Percentiles rank a stretch among this genome's conserved stretches.
phyloP scores from a whole-genome alignment of 371 early-diverging fungal genomes.

The Mucor piriformis region DNA sequence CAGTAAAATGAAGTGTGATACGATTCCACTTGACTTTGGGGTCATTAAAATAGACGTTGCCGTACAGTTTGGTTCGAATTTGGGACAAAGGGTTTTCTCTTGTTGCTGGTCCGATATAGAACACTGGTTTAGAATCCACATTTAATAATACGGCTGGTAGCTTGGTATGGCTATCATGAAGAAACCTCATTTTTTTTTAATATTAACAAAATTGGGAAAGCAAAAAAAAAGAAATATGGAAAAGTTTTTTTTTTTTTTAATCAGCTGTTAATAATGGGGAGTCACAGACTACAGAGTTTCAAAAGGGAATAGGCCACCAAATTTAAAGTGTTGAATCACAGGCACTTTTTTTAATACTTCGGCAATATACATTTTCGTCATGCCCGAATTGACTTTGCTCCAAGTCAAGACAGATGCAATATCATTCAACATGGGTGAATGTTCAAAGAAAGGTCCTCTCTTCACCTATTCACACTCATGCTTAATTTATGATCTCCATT shows the following conservation, averaged over 20 bases:
- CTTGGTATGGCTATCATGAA: constrained; percentile 5
- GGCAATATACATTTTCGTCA: constrained; percentile 96
- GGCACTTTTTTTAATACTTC: constrained; percentile 96
- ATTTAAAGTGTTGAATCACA: constrained; percentile 97
- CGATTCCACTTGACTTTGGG: constrained; percentile 47
- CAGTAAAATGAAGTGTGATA: constrained; percentile 41
- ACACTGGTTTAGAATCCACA: constrained; percentile 31
- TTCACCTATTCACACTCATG: constrained; percentile 49
- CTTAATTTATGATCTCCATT: background rate
- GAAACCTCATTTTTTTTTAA: constrained; percentile 3
- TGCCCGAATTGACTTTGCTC: constrained; percentile 92
- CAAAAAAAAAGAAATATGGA: background rate
- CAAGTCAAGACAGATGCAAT: constrained; percentile 87
- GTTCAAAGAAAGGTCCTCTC: constrained; percentile 72
- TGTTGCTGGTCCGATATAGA: constrained; percentile 45
- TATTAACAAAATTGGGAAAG: background rate
- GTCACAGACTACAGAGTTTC: constrained; percentile 9
- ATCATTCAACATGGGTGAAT: constrained; percentile 95
- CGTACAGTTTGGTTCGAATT: constrained; percentile 39
- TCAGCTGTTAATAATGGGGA: background rate
- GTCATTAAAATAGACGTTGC: constrained; percentile 38
- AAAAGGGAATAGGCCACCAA: constrained; percentile 75
- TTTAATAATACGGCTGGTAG: constrained; percentile 5
- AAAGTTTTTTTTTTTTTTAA: constrained; percentile 3
- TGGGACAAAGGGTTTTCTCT: constrained; percentile 45